Evolutionary conservation across 768 basidiomycete species (phyloP), one percentile per base, ranked within the genome.

Genomic region (Mycena rebaudengoi): DNA sequence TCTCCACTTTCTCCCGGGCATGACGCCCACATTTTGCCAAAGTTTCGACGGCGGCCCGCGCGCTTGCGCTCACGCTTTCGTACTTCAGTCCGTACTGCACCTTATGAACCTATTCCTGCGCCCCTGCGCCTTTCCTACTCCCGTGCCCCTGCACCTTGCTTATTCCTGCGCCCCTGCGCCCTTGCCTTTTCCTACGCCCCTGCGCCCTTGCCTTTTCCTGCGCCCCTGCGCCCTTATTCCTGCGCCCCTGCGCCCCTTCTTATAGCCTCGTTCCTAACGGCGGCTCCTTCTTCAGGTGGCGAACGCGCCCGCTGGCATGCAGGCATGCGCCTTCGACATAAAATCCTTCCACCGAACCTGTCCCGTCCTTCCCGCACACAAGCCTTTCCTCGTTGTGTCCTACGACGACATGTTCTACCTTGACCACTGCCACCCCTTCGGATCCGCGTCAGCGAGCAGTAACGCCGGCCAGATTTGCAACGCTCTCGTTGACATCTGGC

Each of bases 391-490:
- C 0, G 69, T 69, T 7, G 40, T 70, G 10, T 46, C 53, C 7
- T 62, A 53, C 10, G 23, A 62, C 0, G 48, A 51, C 20, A 4
- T 23, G 0, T 65, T 69, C 30, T 74, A 37, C 13, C 57, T 73
- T 8, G 60, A 74, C 26, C 72, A 74, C 54, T 62, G 61, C 33
- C 26, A 63, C 13, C 67, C 70, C 0, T 74, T 73, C 39, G 68
- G 73, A 2, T 46, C 64, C 0, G 10, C 35, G 0, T 56, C 70
- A 0, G 65, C 71, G 1, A 68, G 69, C 28, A 66, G 70, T 7
- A 69, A 68, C 18, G 43, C 70, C 16, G 73, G 73, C 4, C 48
- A 59, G 41, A 54, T 69, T 0, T 33, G 60, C 0, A 65, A 68
- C n/a, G n/a, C n/a, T n/a, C n/a, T n/a, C n/a, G n/a, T n/a, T n/a